Percentiles rank a stretch among this genome's conserved stretches.
Conservation (phyloP, 2,329 filamentous ascomycete species). For the Nigrospora sphaerica region DNA sequence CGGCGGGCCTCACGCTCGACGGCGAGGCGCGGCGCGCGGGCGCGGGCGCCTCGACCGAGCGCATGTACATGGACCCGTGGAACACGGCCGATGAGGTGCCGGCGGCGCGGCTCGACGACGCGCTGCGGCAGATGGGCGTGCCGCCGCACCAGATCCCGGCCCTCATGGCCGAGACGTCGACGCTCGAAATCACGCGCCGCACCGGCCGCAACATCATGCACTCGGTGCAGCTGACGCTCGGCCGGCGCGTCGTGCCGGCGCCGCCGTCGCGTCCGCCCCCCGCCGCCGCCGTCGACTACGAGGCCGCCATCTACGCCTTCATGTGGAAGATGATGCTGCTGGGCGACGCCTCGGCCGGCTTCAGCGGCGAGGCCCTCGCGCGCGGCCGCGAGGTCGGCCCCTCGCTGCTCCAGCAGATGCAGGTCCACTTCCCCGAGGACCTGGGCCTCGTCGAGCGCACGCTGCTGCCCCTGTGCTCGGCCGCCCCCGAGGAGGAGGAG, state of each 20-base stretch:
- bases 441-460: constrained; percentile 1
- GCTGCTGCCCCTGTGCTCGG: not conserved
- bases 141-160: not conserved
- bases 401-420: constrained; percentile 4
- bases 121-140: constrained; percentile 1
- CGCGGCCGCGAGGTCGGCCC: constrained; percentile 3
- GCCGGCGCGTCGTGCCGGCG: not conserved
- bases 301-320: constrained; percentile 7
- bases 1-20: constrained; percentile 19
- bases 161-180: constrained; percentile 43
- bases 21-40: constrained; percentile 9
- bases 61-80: constrained; percentile 51
- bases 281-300: not conserved
- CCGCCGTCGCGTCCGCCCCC: not conserved
- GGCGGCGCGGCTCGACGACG: not conserved
- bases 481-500: constrained; percentile 14
- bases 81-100: constrained; percentile 5
- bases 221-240: constrained; percentile 39
- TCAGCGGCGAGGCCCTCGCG: not conserved
- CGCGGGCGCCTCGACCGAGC: constrained; percentile 11
- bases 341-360: not conserved
- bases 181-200: constrained; percentile 49
- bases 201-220: constrained; percentile 59
- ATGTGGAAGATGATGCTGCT: constrained; percentile 8
- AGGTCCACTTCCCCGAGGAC: constrained; percentile 8